Evolutionary conservation across 129 eudicot species (phyloP).

Genomic region (Scalesia atractyloides): DNA sequence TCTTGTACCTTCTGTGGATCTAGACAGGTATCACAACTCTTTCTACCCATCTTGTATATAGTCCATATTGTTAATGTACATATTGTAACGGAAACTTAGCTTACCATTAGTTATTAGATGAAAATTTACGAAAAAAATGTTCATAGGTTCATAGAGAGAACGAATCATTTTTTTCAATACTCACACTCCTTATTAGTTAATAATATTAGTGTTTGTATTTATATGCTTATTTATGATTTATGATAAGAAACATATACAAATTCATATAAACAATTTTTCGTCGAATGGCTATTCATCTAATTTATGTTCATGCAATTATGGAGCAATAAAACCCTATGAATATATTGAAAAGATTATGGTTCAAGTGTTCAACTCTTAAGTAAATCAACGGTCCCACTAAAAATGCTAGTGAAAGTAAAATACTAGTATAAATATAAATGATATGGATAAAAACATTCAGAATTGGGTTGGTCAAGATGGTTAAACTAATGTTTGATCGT

Average conservation of each 20-base stretch:
- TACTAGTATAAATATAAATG: not conserved
- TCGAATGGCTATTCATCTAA: not conserved
- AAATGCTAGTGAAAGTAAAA: constrained; percentile 26
- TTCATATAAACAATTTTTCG: not conserved
- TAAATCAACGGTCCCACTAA: constrained; percentile 25
- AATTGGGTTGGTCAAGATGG: constrained; percentile 14
- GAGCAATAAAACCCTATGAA: not conserved
- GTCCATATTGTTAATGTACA: not conserved
- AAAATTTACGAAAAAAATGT: not conserved
- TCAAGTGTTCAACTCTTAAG: not conserved
- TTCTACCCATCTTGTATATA: constrained; percentile 5
- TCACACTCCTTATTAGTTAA: not conserved
- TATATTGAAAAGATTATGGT: not conserved
- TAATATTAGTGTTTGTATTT: not conserved
- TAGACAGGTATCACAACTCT: constrained; percentile 1
- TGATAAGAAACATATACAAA: not conserved
- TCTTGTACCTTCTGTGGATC: not conserved
- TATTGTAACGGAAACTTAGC: not conserved
- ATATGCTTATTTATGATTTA: not conserved
- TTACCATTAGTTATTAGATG: not conserved
- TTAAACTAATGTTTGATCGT: constrained; percentile 11
- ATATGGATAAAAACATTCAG: constrained; percentile 22
- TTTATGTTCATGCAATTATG: not conserved
- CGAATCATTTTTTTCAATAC: not conserved
- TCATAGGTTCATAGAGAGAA: not conserved